A percentile compares a stretch with the other conserved stretches of the same genome.
phyloP scores from a whole-genome alignment of 768 basidiomycete genomes.

The Cyclocybe aegerita region DNA sequence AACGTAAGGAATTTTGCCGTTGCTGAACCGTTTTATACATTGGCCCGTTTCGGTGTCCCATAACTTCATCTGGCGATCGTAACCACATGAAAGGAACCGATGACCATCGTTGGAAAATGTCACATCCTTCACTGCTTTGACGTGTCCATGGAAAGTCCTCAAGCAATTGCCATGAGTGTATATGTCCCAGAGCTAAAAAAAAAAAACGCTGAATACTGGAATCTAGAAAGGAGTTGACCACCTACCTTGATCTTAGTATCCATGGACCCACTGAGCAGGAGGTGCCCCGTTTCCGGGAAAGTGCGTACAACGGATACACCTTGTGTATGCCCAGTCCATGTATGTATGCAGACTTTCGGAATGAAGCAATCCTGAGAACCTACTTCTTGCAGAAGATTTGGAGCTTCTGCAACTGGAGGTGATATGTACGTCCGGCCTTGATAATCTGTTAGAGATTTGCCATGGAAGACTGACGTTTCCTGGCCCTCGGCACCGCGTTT shows the following conservation, averaged over 20 bases:
- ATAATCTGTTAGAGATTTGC: conserved; percentile 95
- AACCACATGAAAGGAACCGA: conserved; percentile 87
- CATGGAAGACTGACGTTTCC: conserved; percentile 95
- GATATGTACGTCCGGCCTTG: conserved; percentile 98
- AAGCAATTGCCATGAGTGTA: conserved; percentile 97
- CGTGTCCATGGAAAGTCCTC: conserved; percentile 95
- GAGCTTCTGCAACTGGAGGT: conserved; percentile 85
- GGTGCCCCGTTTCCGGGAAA: conserved; percentile 91
- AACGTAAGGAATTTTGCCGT: conserved; percentile 97
- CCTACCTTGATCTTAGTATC: conserved; percentile 96
- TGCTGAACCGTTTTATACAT: conserved; percentile 94
- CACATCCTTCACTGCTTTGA: conserved; percentile 95
- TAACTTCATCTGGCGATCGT: conserved; percentile 96
- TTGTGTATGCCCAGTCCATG: conserved; percentile 97
- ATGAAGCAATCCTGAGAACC: conserved; percentile 92
- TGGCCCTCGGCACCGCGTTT: conserved; percentile 81
- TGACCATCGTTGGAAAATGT: conserved; percentile 93
- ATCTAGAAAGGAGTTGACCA: background rate
- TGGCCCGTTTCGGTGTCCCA: conserved; percentile 99
- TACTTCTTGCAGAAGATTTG: conserved; percentile 74
- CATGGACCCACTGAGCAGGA: conserved; percentile 93
- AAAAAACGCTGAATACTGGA: conserved; percentile 2
- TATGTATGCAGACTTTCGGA: conserved; percentile 94
- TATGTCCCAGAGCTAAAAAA: conserved; percentile 88
- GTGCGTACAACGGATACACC: conserved; percentile 92